Percentiles rank a stretch among this genome's conserved stretches.
phyloP scores from a whole-genome alignment of 176 grass and related monocot genomes.

The Zoysia pacifica region DNA sequence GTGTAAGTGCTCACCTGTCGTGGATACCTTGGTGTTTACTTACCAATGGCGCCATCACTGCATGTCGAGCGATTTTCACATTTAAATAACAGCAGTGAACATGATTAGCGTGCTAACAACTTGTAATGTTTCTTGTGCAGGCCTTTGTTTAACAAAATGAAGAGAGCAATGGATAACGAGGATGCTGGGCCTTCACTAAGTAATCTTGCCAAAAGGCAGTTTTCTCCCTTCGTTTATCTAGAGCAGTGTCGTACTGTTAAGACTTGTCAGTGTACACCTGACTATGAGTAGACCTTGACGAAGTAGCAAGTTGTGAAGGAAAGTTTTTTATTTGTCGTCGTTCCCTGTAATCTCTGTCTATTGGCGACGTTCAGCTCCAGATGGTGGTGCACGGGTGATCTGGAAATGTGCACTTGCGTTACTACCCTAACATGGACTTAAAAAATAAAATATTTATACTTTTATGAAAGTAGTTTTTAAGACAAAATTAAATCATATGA shows the following conservation, averaged over 20 bases:
- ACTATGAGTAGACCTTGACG: conserved; percentile 35
- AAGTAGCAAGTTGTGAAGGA: not conserved
- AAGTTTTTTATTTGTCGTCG: not conserved
- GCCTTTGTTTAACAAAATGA: not conserved
- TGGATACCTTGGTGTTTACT: not conserved
- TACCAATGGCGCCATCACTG: not conserved
- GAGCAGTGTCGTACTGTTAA: not conserved
- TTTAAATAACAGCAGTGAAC: not conserved
- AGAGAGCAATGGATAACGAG: conserved; percentile 6
- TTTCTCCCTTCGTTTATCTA: not conserved
- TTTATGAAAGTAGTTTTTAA: no score
- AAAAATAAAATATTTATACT: no score
- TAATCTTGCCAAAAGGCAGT: conserved; percentile 28
- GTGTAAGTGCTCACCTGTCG: not conserved
- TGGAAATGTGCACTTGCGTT: not conserved
- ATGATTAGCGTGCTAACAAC: not conserved
- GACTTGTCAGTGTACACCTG: not conserved
- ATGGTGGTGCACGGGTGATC: not conserved
- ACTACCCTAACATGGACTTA: no score
- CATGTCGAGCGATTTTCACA: not conserved
- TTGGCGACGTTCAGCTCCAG: not conserved
- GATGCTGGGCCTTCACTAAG: conserved; percentile 3
- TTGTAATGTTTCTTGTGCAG: not conserved
- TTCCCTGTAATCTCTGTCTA: not conserved
- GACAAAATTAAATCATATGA: no score